These are phyloP conservation scores for Hymenoscyphus repandus DNA, from an alignment of 2,329 filamentous ascomycete species.

Conservation along the genomic window DNA sequence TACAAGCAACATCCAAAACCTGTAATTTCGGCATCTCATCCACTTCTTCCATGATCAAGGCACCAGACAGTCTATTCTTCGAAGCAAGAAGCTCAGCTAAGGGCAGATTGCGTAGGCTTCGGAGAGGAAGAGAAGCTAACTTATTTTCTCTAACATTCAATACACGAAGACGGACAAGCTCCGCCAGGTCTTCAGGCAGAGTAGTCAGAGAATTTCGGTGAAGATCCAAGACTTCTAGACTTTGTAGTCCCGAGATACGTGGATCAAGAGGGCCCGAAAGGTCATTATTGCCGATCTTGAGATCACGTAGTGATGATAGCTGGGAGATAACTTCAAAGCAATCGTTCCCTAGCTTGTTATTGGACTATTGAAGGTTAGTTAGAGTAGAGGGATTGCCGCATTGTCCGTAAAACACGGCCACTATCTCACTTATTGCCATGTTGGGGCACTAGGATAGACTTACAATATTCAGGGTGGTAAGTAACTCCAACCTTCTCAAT, in stretches of 20 bases:
- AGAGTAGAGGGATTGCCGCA: not conserved
- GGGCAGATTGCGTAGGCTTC: constrained; percentile 60
- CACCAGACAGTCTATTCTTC: constrained; percentile 73
- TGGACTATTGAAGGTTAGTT: constrained; percentile 48
- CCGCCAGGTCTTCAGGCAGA: constrained; percentile 62
- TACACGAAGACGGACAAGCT: constrained; percentile 63
- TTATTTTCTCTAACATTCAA: constrained; percentile 79
- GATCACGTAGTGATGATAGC: constrained; percentile 66
- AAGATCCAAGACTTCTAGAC: constrained; percentile 76
- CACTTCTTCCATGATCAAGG: constrained; percentile 61
- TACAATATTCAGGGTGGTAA: constrained; percentile 80
- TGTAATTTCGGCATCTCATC: constrained; percentile 60
- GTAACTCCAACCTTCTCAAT: constrained; percentile 62
- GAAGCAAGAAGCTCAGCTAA: constrained; percentile 68
- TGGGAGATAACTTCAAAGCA: constrained; percentile 69
- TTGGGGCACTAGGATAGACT: constrained; percentile 28
- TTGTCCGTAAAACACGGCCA: too few relatives aligned
- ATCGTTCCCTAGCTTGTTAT: constrained; percentile 72
- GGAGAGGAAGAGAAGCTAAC: constrained; percentile 66
- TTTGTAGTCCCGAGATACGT: constrained; percentile 56
- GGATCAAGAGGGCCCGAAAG: constrained; percentile 63
- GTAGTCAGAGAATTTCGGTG: constrained; percentile 72
- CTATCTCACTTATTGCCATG: too few relatives aligned
- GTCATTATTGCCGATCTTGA: constrained; percentile 76
- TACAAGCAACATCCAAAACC: constrained; percentile 70